A percentile compares a stretch with the other conserved stretches of the same genome.
Evolutionary conservation across 2,329 filamentous ascomycete species (phyloP).

Genomic region (Calonectria fujianensis): DNA sequence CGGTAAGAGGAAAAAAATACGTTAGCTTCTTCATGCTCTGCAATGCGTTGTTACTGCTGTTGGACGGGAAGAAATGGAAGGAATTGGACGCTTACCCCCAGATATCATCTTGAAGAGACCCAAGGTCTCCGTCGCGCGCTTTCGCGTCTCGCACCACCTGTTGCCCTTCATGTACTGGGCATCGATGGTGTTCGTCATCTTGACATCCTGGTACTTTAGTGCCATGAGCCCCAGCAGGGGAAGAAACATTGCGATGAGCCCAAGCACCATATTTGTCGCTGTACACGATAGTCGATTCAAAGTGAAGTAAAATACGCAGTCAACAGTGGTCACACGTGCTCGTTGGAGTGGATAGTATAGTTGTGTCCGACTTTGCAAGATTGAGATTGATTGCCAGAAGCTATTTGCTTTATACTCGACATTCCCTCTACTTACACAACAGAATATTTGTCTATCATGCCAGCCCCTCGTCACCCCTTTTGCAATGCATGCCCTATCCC

Average conservation of each 20-base stretch:
- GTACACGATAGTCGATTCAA: not conserved
- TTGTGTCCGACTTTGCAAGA: not conserved
- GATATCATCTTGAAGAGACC: not conserved
- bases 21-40: slow-evolving; percentile 25
- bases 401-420: not conserved
- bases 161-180: not conserved
- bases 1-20: slow-evolving; percentile 39
- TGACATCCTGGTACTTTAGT: not conserved
- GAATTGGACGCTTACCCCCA: not conserved
- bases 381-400: not conserved
- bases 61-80: no score
- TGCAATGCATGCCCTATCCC: not conserved
- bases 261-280: not conserved
- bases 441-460: not conserved
- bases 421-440: not conserved
- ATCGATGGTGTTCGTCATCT: not conserved
- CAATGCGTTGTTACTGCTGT: not conserved
- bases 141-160: slow-evolving; percentile 1
- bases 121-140: not conserved
- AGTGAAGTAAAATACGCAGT: not conserved
- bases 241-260: not conserved
- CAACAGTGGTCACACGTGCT: not conserved
- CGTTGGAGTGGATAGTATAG: not conserved
- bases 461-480: not conserved
- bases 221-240: not conserved